Conservation (phyloP, 306 rosid genomes). For the Morella rubra region DNA sequence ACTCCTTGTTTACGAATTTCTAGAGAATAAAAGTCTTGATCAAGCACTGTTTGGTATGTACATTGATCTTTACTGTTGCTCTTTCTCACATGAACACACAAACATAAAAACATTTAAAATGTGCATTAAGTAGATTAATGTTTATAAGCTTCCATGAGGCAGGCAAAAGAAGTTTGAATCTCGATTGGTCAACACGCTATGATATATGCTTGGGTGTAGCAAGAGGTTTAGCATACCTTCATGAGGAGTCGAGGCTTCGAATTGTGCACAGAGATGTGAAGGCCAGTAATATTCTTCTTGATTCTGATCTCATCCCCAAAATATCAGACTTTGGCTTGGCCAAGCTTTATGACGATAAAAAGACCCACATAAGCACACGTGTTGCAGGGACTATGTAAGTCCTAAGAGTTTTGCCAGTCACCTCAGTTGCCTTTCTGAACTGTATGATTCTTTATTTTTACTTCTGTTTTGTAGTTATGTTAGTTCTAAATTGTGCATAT, state of each 20-base stretch:
- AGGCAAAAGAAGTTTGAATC: slow-evolving; percentile 43
- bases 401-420: neutral
- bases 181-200: slow-evolving; percentile 68
- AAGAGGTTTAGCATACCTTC: slow-evolving; percentile 75
- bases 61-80: neutral
- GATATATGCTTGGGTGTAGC: slow-evolving; percentile 73
- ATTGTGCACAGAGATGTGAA: slow-evolving; percentile 86
- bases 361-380: slow-evolving; percentile 76
- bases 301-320: slow-evolving; percentile 59
- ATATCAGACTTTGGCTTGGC: slow-evolving; percentile 85
- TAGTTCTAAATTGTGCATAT: slow-evolving; percentile 4
- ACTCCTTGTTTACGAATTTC: slow-evolving; percentile 79
- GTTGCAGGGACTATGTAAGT: slow-evolving; percentile 82
- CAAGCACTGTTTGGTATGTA: slow-evolving; percentile 79
- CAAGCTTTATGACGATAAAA: slow-evolving; percentile 72
- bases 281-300: slow-evolving; percentile 77
- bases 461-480: slow-evolving; percentile 5
- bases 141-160: slow-evolving; percentile 19
- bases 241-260: slow-evolving; percentile 70
- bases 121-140: neutral
- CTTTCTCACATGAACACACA: neutral
- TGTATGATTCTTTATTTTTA: neutral
- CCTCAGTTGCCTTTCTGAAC: neutral
- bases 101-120: neutral
- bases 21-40: slow-evolving; percentile 83